phyloP scores from a whole-genome alignment of 306 rosid species.

The Cicer yamashitae region DNA sequence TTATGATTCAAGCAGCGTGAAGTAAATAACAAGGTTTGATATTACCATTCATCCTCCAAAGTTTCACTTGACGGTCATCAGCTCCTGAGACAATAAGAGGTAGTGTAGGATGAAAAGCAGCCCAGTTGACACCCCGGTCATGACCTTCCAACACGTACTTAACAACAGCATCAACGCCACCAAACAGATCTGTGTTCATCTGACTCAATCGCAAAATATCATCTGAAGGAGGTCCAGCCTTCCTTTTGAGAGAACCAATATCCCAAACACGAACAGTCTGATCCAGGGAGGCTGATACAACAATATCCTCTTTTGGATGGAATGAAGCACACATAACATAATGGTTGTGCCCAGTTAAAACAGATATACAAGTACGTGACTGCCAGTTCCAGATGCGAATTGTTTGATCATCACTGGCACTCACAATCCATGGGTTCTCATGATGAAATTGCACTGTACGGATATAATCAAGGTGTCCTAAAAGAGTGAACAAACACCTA shows the following conservation, averaged over 20 bases:
- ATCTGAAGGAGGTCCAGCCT: slow-evolving; percentile 92
- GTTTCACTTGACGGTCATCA: slow-evolving; percentile 94
- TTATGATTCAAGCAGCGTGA: slow-evolving; percentile 29
- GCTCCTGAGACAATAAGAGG: slow-evolving; percentile 98
- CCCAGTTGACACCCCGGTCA: slow-evolving; percentile 99
- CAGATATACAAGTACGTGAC: slow-evolving; percentile 95
- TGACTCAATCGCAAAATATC: slow-evolving; percentile 87
- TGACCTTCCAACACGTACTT: slow-evolving; percentile 98
- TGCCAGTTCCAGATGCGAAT: slow-evolving; percentile 99
- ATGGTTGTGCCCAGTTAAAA: slow-evolving; percentile 95
- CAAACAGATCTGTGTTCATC: slow-evolving; percentile 97
- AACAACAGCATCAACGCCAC: slow-evolving; percentile 91
- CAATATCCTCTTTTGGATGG: slow-evolving; percentile 95
- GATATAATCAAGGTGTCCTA: slow-evolving; percentile 96
- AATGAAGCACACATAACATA: slow-evolving; percentile 97
- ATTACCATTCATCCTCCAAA: slow-evolving; percentile 97
- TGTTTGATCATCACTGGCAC: slow-evolving; percentile 98
- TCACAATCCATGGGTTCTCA: slow-evolving; percentile 94
- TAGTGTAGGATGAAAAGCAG: slow-evolving; percentile 89
- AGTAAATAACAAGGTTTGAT: slow-evolving; percentile 28
- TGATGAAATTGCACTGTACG: slow-evolving; percentile 98
- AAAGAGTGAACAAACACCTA: slow-evolving; percentile 89
- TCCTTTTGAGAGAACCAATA: slow-evolving; percentile 86
- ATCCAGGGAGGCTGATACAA: slow-evolving; percentile 93
- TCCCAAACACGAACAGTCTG: slow-evolving; percentile 99